Evolutionary conservation across 2,329 filamentous ascomycete genomes (phyloP).

Genomic region (Pochonia chlamydosporia): DNA sequence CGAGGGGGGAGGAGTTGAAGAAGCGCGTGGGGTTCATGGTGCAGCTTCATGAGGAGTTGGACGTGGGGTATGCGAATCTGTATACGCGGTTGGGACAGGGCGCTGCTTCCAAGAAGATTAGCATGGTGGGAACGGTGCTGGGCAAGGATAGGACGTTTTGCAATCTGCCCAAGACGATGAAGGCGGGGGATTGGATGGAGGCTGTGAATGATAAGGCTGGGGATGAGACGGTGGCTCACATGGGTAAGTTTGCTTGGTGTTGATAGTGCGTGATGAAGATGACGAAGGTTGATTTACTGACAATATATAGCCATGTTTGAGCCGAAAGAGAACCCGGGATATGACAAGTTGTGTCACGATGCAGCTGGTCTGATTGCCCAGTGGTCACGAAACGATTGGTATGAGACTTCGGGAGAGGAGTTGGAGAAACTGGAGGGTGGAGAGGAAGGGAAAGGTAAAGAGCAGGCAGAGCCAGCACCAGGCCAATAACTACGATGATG

Average conservation of each 20-base stretch:
- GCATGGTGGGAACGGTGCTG: constrained; percentile 52
- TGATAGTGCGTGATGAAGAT: neutral
- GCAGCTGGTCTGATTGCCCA: constrained; percentile 58
- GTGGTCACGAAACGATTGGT: constrained; percentile 65
- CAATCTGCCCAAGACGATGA: constrained; percentile 60
- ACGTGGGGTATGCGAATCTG: constrained; percentile 76
- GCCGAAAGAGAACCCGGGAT: constrained; percentile 65
- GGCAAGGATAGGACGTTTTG: constrained; percentile 82
- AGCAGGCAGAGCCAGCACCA: neutral
- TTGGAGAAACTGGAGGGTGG: neutral
- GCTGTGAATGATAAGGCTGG: constrained; percentile 72
- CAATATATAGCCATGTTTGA: constrained; percentile 61
- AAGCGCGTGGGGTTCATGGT: constrained; percentile 65
- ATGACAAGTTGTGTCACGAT: constrained; percentile 58
- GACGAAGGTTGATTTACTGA: too few relatives aligned
- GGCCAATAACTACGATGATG: neutral
- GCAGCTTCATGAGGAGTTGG: constrained; percentile 57
- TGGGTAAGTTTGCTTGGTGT: constrained; percentile 39
- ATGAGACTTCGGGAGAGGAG: constrained; percentile 29
- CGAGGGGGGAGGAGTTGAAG: constrained; percentile 75
- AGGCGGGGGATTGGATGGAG: constrained; percentile 56
- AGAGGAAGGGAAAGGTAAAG: neutral
- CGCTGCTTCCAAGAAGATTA: constrained; percentile 47
- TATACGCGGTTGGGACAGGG: constrained; percentile 78
- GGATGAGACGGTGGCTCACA: constrained; percentile 79